Percentiles rank a stretch among this genome's conserved stretches.
These are phyloP conservation scores for Lichtheimia ornata DNA, from an alignment of 371 early-diverging fungal genomes.

Conservation along the genomic window DNA sequence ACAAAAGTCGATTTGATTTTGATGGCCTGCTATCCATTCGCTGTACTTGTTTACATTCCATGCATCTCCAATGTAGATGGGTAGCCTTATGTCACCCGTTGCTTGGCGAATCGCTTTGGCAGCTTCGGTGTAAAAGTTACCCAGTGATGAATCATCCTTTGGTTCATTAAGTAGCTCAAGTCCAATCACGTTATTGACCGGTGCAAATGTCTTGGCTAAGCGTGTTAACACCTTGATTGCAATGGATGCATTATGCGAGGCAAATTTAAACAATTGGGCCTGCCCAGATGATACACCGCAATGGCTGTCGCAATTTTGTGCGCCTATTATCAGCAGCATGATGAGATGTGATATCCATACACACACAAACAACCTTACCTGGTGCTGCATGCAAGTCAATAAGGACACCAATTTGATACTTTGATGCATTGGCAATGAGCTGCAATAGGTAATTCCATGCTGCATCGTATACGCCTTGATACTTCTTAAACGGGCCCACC, in stretches of 20 bases:
- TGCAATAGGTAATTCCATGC: conserved; percentile 45
- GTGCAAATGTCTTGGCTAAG: conserved; percentile 19
- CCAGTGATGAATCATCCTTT: conserved; percentile 17
- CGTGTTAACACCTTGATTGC: conserved; percentile 16
- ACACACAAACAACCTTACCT: conserved; percentile 21
- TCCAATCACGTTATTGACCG: conserved; percentile 35
- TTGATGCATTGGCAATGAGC: conserved; percentile 51
- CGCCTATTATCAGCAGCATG: conserved; percentile 12
- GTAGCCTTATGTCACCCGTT: conserved; percentile 14
- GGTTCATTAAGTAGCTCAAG: conserved; percentile 32
- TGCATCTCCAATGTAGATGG: conserved; percentile 29
- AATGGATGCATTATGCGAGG: conserved; percentile 9
- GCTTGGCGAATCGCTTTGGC: conserved; percentile 15
- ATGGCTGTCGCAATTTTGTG: conserved; percentile 30
- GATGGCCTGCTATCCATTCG: conserved; percentile 12
- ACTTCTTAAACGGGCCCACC: conserved; percentile 21
- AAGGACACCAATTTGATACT: conserved; percentile 60
- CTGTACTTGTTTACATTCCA: conserved; percentile 29
- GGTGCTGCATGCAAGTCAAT: conserved; percentile 74
- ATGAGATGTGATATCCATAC: not conserved
- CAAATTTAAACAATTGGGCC: conserved; percentile 20
- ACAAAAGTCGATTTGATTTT: conserved; percentile 16
- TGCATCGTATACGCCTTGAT: conserved; percentile 30
- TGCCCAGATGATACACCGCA: conserved; percentile 23
- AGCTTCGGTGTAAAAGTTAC: conserved; percentile 20